Evolutionary conservation across 495 filamentous ascomycete species (phyloP).

Genomic region (Polyplosphaeria fusca): DNA sequence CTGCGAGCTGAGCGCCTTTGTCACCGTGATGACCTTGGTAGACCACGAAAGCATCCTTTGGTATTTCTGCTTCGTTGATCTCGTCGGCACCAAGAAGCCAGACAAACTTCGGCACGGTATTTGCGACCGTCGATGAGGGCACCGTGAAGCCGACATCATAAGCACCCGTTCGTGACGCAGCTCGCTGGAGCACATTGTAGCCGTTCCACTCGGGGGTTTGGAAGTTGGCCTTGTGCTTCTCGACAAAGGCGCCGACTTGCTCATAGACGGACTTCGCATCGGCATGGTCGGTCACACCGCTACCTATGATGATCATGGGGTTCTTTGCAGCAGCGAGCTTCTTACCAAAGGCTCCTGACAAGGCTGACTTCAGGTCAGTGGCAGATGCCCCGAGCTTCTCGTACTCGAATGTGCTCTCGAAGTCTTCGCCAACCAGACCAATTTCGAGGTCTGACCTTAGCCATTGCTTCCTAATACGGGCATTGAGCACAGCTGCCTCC

Average conservation of each 20-base stretch:
- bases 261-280: constrained; percentile 93
- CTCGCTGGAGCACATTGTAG: constrained; percentile 92
- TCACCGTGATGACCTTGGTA: constrained; percentile 99
- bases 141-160: constrained; percentile 93
- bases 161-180: constrained; percentile 84
- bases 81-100: constrained; percentile 98
- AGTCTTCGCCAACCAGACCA: constrained; percentile 85
- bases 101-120: constrained; percentile 85
- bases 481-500: constrained; percentile 91
- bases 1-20: constrained; percentile 83
- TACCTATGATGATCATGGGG: constrained; percentile 95
- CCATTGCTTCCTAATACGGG: constrained; percentile 96
- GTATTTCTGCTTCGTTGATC: constrained; percentile 72
- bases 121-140: constrained; percentile 71
- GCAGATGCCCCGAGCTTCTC: constrained; percentile 80
- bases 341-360: constrained; percentile 86
- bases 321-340: constrained; percentile 81
- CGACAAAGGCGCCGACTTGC: constrained; percentile 79
- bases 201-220: constrained; percentile 90
- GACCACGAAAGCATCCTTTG: constrained; percentile 90
- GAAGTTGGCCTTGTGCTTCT: constrained; percentile 88
- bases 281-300: constrained; percentile 78
- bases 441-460: constrained; percentile 90
- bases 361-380: constrained; percentile 72
- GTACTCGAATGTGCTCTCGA: constrained; percentile 89